These are phyloP conservation scores for Malassezia vespertilionis DNA, from an alignment of 1,284 basidiomycete species.

Conservation along the genomic window DNA sequence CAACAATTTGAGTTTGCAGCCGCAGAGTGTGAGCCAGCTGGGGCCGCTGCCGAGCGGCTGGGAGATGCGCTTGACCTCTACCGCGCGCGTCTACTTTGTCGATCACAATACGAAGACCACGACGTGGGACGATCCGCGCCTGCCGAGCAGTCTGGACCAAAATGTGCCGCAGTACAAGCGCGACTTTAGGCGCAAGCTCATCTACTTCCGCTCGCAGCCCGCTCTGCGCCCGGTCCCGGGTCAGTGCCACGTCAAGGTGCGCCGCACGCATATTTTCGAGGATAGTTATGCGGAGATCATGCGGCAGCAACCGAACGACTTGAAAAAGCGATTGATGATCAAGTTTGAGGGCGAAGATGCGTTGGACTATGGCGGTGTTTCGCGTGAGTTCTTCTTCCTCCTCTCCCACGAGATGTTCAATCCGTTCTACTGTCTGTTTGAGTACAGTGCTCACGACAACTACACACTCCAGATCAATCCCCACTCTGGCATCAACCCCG, in stretches of 20 bases:
- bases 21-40: slow-evolving; percentile 72
- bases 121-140: slow-evolving; percentile 82
- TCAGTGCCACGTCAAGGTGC: slow-evolving; percentile 92
- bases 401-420: slow-evolving; percentile 74
- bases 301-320: slow-evolving; percentile 80
- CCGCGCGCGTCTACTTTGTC: slow-evolving; percentile 87
- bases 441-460: slow-evolving; percentile 98
- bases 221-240: slow-evolving; percentile 69
- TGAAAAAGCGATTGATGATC: slow-evolving; percentile 95
- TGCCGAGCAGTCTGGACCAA: slow-evolving; percentile 71
- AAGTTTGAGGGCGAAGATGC: slow-evolving; percentile 98
- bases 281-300: slow-evolving; percentile 93
- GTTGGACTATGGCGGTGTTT: slow-evolving; percentile 92
- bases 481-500: slow-evolving; percentile 92
- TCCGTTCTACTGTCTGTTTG: slow-evolving; percentile 88
- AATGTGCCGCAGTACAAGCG: slow-evolving; percentile 99
- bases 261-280: slow-evolving; percentile 85
- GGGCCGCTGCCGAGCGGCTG: slow-evolving; percentile 90
- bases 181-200: slow-evolving; percentile 93
- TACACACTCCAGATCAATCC: slow-evolving; percentile 98
- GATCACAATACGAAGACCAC: slow-evolving; percentile 91
- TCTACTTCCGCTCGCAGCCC: slow-evolving; percentile 97
- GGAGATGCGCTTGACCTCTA: slow-evolving; percentile 92
- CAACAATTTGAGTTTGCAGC: slow-evolving; percentile 65
- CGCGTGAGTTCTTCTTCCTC: slow-evolving; percentile 99